Percentiles rank a stretch among this genome's conserved stretches.
Evolutionary conservation across 2,329 filamentous ascomycete species (phyloP).

Genomic region (Epichloe festucae): DNA sequence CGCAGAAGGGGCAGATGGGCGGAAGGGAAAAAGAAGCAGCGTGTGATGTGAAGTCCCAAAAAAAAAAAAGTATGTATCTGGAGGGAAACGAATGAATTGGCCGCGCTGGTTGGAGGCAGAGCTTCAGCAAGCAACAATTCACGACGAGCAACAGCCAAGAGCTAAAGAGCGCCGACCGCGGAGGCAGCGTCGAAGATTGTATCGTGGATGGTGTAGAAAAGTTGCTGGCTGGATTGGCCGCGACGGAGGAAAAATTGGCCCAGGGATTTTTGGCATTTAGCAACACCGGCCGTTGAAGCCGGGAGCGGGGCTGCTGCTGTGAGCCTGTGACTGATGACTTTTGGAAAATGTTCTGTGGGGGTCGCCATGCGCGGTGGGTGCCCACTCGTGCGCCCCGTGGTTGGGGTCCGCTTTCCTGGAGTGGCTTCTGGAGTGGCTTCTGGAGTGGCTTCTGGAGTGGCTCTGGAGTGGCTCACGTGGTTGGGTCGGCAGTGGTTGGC

Average conservation of each 20-base stretch:
- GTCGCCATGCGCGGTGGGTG: not conserved
- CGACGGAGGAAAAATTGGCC: constrained; percentile 5
- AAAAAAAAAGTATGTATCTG: not conserved
- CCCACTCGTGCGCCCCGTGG: no score
- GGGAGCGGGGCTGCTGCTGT: not conserved
- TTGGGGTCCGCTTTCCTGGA: no score
- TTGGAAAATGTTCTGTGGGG: not conserved
- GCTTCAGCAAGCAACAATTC: not conserved
- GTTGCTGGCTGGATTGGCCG: not conserved
- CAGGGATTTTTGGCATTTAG: not conserved
- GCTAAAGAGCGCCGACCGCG: constrained; percentile 3
- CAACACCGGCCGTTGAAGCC: constrained; percentile 1
- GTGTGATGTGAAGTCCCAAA: not conserved
- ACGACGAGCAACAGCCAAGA: not conserved
- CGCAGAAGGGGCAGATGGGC: not conserved
- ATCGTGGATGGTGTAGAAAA: constrained; percentile 2
- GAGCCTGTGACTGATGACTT: not conserved
- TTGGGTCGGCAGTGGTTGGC: no score
- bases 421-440: no score
- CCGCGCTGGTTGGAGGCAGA: not conserved
- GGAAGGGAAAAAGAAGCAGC: not conserved
- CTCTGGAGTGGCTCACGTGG: no score
- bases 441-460: no score
- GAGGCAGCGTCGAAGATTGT: constrained; percentile 1
- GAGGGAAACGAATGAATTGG: not conserved